Conservation (phyloP, 1,284 basidiomycete genomes). For the Xerocomus cyaneibrunnescens region DNA sequence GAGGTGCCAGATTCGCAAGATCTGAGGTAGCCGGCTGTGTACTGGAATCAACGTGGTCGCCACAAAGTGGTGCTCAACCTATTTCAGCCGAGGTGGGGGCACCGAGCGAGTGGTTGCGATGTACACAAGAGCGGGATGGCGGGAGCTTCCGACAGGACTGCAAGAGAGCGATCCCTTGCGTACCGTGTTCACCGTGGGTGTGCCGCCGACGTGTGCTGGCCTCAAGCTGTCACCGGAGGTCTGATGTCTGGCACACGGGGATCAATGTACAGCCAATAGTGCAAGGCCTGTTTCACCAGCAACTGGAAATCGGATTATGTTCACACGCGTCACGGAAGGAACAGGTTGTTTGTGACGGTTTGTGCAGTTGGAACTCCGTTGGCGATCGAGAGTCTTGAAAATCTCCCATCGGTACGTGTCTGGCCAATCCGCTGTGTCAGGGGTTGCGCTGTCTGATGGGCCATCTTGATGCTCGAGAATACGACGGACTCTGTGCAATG, state of each 20-base stretch:
- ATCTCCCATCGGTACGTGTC: neutral
- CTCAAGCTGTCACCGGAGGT: too few relatives aligned
- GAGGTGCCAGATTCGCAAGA: neutral
- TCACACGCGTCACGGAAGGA: neutral
- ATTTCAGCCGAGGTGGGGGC: too few relatives aligned
- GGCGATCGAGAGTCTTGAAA: neutral
- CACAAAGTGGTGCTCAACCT: constrained; percentile 6
- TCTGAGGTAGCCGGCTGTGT: neutral
- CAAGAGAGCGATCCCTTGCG: too few relatives aligned
- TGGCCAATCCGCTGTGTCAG: neutral
- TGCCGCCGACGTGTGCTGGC: too few relatives aligned
- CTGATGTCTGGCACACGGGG: too few relatives aligned
- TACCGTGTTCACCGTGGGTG: too few relatives aligned
- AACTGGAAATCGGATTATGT: too few relatives aligned
- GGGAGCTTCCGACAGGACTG: too few relatives aligned
- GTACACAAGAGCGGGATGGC: neutral
- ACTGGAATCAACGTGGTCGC: constrained; percentile 6
- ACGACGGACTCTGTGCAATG: neutral
- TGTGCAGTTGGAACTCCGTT: too few relatives aligned
- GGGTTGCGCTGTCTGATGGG: constrained; percentile 10
- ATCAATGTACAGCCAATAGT: too few relatives aligned
- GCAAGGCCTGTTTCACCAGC: too few relatives aligned
- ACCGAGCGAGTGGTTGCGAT: too few relatives aligned
- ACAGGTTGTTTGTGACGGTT: neutral
- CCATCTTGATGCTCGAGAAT: neutral